Evolutionary conservation across 1,284 basidiomycete species (phyloP), one percentile per base, ranked within the genome.

Genomic region (Stygiomarasmius scandens): DNA sequence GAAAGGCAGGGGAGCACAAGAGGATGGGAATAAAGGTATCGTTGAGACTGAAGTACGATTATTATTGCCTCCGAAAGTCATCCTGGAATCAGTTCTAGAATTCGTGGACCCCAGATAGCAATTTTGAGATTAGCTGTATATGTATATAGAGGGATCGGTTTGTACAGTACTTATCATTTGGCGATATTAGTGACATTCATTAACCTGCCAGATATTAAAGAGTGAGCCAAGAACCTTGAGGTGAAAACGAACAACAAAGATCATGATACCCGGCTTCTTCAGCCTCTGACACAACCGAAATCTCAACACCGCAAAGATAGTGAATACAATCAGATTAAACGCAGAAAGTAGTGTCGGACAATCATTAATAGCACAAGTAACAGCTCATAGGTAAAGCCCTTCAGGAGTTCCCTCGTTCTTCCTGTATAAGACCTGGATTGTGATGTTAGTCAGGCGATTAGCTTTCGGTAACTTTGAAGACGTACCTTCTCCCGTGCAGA

Each of bases 351-450:
- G 38, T 5, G n/a, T 41, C 11, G 38, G 19, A 32, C 19, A 38
- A 23, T 29, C 34, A 51, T 27, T 34, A 36, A 22, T 11, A 41
- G 49, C 49, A 22, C 29, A 38, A 24, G 38, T 32, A 32, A 41
- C 38, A 34, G 6, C 45, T 67, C 78, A 92, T 74, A 93, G 74
- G 71, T 93, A 92, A 59, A 92, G 78, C 56, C 90, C 91, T 69
- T 93, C 91, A 11, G 91, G 90, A 45, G 93, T 93, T 63, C 94
- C 93, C 77, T 96, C 94, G 72, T 95, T 95, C 85, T 96, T 96
- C 75, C 91, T 82, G 77, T 96, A 95, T 49, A 96, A 70, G 27
- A 92, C 89, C 89, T 90, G 62, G n/a, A 63, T 47, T 44, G 61
- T 12, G 54, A 32, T 48, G 57, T 49, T 58, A 58, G 49, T 20